Evolutionary conservation across 768 basidiomycete species (phyloP).

Genomic region (Megacollybia marginata): DNA sequence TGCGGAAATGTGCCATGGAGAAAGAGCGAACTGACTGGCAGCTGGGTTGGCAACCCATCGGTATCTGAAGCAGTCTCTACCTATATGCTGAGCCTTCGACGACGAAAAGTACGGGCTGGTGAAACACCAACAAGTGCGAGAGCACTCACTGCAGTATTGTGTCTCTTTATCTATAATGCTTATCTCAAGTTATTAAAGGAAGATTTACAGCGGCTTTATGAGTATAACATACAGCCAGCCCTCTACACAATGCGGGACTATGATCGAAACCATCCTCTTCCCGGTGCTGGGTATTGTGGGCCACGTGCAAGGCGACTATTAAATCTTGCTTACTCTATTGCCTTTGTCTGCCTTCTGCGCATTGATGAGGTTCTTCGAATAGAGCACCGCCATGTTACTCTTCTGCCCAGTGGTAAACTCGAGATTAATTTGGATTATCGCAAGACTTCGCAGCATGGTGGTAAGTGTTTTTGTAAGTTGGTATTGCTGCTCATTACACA

Average conservation of each 20-base stretch:
- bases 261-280: slow-evolving; percentile 1
- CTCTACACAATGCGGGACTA: slow-evolving; percentile 13
- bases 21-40: slow-evolving; percentile 12
- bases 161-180: neutral
- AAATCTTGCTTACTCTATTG: slow-evolving; percentile 22
- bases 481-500: neutral
- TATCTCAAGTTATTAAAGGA: slow-evolving; percentile 10
- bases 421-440: slow-evolving; percentile 16
- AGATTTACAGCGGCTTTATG: slow-evolving; percentile 13
- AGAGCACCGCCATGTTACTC: slow-evolving; percentile 16
- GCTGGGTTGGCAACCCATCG: slow-evolving; percentile 22
- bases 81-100: slow-evolving; percentile 20
- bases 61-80: slow-evolving; percentile 16
- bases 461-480: slow-evolving; percentile 7
- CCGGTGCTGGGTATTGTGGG: slow-evolving; percentile 19
- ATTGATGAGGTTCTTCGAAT: slow-evolving; percentile 29
- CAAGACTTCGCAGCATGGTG: slow-evolving; percentile 22
- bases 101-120: slow-evolving; percentile 20
- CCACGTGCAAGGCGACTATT: slow-evolving; percentile 17
- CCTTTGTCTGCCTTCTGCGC: slow-evolving; percentile 26
- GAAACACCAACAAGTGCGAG: slow-evolving; percentile 17
- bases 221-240: slow-evolving; percentile 15
- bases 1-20: slow-evolving; percentile 23
- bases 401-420: slow-evolving; percentile 5
- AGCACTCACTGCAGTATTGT: slow-evolving; percentile 18